Base-by-base conservation (phyloP, 2,329 filamentous ascomycete species). In the Helminthosporium solani region DNA sequence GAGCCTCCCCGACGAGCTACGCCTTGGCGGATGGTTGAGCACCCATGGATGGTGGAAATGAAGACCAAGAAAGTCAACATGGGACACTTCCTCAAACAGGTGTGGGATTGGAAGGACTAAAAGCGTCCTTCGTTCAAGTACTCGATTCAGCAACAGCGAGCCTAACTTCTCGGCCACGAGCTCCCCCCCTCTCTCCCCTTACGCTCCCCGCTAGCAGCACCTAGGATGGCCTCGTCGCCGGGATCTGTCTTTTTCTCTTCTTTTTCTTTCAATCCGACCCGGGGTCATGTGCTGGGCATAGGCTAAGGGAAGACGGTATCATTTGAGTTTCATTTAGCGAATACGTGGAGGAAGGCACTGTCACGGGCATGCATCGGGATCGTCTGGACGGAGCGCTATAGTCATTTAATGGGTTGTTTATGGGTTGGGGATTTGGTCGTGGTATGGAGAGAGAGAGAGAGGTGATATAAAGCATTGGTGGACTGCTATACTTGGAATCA, bases 31-130 rank as follows among this genome's bases (percentile, higher is more conserved):
- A 99, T 99, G 91, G 82, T 96, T 54, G 94, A 99, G 67, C 94
- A 99, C 73, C 94, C 94, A 2, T 99, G 94, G 94, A 96, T 99
- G 86, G 77, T 89, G 33, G 94, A 99, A 64, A 97, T 97, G 89
- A 87, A 86, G 63, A 80, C 83, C 44, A 97, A 96, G 78, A 89
- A 94, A 59, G 94, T 99, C 68, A 97, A 97, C 73, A 97, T 99
- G 91, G 84, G 84, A 56, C 88, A 90, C 63, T 99, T 96, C 72
- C 80, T 99, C 48, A 84, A 86, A 50, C 90, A 94, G 61, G 94
- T 99, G 34, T 99, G 94, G 94, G 94, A 91, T 48, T 99, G 94
- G 94, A 85, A 94, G 54, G 84, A 90, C 53, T 84, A 68, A 58
- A 40, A 7, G 12, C 33, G 12, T 31, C 27, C n/a, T 42, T 40